Evolutionary conservation across 1,284 basidiomycete genomes (phyloP).

Genomic region (Inonotus obliquus): DNA sequence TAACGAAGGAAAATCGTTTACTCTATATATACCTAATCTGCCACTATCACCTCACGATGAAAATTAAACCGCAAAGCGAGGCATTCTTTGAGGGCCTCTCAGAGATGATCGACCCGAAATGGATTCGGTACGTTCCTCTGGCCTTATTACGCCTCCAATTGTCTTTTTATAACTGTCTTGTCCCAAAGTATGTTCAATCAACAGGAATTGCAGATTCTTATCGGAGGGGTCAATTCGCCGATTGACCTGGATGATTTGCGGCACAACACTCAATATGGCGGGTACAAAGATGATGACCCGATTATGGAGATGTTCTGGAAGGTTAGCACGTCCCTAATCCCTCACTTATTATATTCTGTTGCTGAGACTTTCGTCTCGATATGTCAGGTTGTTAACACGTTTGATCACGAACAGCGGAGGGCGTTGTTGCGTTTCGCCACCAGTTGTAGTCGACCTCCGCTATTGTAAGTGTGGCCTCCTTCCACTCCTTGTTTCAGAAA

Average conservation of each 20-base stretch:
- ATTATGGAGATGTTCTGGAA: slow-evolving; percentile 79
- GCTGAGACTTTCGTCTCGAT: slow-evolving; percentile 5
- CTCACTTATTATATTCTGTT: background rate
- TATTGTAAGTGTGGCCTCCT: slow-evolving; percentile 50
- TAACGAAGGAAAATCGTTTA: slow-evolving; percentile 87
- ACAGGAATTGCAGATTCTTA: slow-evolving; percentile 80
- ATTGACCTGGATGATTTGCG: slow-evolving; percentile 82
- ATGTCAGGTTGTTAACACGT: slow-evolving; percentile 62
- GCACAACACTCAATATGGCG: slow-evolving; percentile 72
- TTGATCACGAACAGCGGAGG: slow-evolving; percentile 68
- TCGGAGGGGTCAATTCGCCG: slow-evolving; percentile 79
- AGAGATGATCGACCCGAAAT: slow-evolving; percentile 86
- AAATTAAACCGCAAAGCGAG: slow-evolving; percentile 84
- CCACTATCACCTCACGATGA: slow-evolving; percentile 84
- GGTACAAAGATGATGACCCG: slow-evolving; percentile 61
- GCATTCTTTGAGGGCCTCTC: slow-evolving; percentile 84
- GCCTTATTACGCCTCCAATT: background rate
- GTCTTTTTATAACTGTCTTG: slow-evolving; percentile 17
- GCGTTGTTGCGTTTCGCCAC: slow-evolving; percentile 85
- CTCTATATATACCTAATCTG: slow-evolving; percentile 90
- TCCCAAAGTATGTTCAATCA: slow-evolving; percentile 88
- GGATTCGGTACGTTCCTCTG: slow-evolving; percentile 60
- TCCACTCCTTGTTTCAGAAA: background rate
- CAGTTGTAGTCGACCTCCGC: slow-evolving; percentile 83
- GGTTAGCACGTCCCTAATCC: slow-evolving; percentile 31